Percentiles rank a stretch among this genome's conserved stretches.
Evolutionary conservation across 345 rosid genomes (phyloP).

Genomic region (Lumnitzera littorea): DNA sequence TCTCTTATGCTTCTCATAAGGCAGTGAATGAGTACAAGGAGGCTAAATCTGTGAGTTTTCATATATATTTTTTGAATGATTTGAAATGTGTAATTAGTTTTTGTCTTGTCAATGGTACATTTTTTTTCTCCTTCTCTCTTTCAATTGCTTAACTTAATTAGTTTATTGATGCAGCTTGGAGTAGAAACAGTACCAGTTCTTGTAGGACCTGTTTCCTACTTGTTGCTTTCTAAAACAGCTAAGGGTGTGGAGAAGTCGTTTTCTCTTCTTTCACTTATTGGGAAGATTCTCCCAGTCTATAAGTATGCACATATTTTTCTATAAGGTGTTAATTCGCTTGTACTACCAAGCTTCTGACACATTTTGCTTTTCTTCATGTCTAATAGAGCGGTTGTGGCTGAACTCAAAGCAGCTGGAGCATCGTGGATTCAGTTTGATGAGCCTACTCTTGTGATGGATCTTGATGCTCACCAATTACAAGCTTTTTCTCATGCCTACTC

Average conservation of each 20-base stretch:
- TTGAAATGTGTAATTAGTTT: not conserved
- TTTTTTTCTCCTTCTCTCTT: not conserved
- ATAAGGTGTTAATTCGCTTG: not conserved
- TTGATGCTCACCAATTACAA: constrained; percentile 61
- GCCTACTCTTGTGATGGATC: constrained; percentile 85
- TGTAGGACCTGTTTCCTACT: constrained; percentile 86
- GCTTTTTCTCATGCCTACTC: constrained; percentile 75
- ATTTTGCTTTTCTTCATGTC: not conserved
- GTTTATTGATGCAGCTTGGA: constrained; percentile 59
- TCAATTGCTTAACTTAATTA: constrained; percentile 8
- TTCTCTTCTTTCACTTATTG: constrained; percentile 77
- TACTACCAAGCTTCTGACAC: constrained; percentile 5
- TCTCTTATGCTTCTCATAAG: constrained; percentile 92
- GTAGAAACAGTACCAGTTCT: constrained; percentile 83
- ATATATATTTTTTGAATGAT: not conserved
- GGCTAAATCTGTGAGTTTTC: constrained; percentile 68
- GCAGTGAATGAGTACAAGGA: constrained; percentile 90
- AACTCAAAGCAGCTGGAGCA: constrained; percentile 93
- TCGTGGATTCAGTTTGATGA: constrained; percentile 94
- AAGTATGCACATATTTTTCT: constrained; percentile 36
- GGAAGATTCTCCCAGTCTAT: constrained; percentile 79
- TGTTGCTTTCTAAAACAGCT: constrained; percentile 84
- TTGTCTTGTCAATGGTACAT: not conserved
- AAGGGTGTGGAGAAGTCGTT: constrained; percentile 85
- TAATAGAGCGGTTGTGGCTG: constrained; percentile 74